Evolutionary conservation across 805 yeast species (phyloP), one percentile per base, ranked within the genome.

Genomic region (Metschnikowia continentalis): DNA sequence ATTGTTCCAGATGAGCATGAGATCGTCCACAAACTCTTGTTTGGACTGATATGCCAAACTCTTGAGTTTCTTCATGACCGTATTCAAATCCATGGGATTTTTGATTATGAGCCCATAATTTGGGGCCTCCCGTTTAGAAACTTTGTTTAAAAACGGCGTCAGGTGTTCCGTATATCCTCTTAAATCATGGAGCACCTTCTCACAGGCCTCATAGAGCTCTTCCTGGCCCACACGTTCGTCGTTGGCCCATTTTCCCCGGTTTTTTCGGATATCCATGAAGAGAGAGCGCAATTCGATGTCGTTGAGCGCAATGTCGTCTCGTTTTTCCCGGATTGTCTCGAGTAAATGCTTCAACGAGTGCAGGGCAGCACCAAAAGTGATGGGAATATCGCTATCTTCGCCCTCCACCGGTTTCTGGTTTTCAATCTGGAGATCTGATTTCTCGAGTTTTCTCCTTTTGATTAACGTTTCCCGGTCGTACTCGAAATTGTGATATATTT

Each of bases 101-200:
- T 90, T 91, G 61, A 94, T 92, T 39, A 94, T 78, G 50, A 86
- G 84, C 57, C 90, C 90, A 68, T 94, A 94, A 64, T 94, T 94
- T 6, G 99, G 99, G 0, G 99, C 99, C 62, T 94, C 99, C 50
- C 99, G 79, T 65, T 94, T 94, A 52, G 94, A 89, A n/a, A 94
- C 99, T 63, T 89, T 88, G 69, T 91, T 94, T 57, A 94, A 75
- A 63, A 94, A 94, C 0, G 98, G 96, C 1, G 97, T 90, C 0
- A 97, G 90, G 68, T 94, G 98, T 62, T 94, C 97, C 0, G 99
- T 92, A 59, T 86, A 89, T 6, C 92, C 88, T 62, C 99, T 78
- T 32, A 94, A 72, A 61, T 94, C 98, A 56, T 84, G 72, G 0
- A 92, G 91, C 1, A 94, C 99, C 62, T 90, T 91, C 61, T 94